These are phyloP conservation scores for Sordaria brevicollis DNA, from an alignment of 495 filamentous ascomycete species.

Conservation along the genomic window DNA sequence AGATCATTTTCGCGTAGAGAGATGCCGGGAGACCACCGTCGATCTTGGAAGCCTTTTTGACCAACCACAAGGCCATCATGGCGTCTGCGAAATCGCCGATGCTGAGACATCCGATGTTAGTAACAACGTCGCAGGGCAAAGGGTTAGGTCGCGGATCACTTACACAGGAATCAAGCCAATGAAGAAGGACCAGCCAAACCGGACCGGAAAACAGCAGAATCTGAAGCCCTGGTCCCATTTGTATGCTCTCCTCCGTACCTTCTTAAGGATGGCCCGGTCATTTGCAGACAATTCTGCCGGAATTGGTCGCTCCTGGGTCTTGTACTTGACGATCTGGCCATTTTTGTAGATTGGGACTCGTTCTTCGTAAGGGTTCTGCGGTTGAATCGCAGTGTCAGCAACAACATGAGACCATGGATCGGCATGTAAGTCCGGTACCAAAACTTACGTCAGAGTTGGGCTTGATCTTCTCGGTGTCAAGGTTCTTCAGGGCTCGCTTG, in stretches of 20 bases:
- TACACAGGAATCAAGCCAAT: constrained; percentile 73
- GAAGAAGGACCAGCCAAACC: constrained; percentile 73
- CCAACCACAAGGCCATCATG: constrained; percentile 57
- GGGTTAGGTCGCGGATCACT: constrained; percentile 22
- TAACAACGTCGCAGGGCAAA: background rate
- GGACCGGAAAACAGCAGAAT: constrained; percentile 63
- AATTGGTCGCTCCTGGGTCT: constrained; percentile 57
- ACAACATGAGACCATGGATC: background rate
- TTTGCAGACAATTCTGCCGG: constrained; percentile 65
- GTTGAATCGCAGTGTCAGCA: background rate
- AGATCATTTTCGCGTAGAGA: constrained; percentile 55
- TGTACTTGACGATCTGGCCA: constrained; percentile 44
- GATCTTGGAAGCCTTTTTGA: constrained; percentile 53
- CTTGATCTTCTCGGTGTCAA: constrained; percentile 55
- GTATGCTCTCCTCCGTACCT: constrained; percentile 73
- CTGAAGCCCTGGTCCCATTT: constrained; percentile 61
- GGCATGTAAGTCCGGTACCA: background rate
- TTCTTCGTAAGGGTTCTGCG: constrained; percentile 63
- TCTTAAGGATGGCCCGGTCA: constrained; percentile 68
- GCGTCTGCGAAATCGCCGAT: constrained; percentile 68
- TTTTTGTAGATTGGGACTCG: constrained; percentile 56
- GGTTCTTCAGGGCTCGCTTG: constrained; percentile 58
- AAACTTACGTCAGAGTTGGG: constrained; percentile 55
- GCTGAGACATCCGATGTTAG: constrained; percentile 24
- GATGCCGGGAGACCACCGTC: constrained; percentile 56